Evolutionary conservation across 139 green algal species (phyloP).

Genomic region (Zygnema cylindricum): DNA sequence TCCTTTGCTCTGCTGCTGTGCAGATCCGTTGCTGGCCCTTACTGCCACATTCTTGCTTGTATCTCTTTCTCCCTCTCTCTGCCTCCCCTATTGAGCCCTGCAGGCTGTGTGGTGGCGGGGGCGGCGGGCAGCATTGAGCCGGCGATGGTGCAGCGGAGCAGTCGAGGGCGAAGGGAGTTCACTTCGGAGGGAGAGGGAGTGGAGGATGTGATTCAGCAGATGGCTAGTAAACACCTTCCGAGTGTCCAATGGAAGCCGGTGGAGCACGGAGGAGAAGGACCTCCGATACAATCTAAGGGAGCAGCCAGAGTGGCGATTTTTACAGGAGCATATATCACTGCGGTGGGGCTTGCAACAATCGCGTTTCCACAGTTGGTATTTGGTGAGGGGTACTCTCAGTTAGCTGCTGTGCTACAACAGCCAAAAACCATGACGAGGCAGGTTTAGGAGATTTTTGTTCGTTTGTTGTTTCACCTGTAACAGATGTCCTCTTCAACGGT

Average conservation of each 20-base stretch:
- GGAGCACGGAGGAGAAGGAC: too few species aligned
- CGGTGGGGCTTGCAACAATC: slow-evolving; percentile 8
- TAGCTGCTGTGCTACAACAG: background rate
- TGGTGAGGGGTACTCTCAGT: background rate
- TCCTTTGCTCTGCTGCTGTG: too few species aligned
- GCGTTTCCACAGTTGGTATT: background rate
- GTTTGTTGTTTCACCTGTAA: background rate
- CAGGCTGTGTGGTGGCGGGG: too few species aligned
- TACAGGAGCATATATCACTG: slow-evolving; percentile 28
- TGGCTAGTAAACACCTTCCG: slow-evolving; percentile 26
- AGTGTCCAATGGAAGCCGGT: background rate
- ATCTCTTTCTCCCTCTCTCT: too few species aligned
- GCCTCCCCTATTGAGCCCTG: too few species aligned
- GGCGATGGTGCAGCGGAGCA: too few species aligned
- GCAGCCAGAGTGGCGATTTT: slow-evolving; percentile 7
- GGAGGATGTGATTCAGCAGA: slow-evolving; percentile 16
- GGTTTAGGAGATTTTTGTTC: background rate
- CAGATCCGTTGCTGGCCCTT: too few species aligned
- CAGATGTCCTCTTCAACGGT: too few species aligned
- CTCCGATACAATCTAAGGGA: background rate
- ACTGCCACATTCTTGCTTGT: too few species aligned
- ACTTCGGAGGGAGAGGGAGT: background rate
- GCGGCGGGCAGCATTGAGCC: too few species aligned
- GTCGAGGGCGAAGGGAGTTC: background rate
- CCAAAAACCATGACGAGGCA: background rate